phyloP scores from a whole-genome alignment of 148 eudicot species.

The Rhododendron williamsianum region DNA sequence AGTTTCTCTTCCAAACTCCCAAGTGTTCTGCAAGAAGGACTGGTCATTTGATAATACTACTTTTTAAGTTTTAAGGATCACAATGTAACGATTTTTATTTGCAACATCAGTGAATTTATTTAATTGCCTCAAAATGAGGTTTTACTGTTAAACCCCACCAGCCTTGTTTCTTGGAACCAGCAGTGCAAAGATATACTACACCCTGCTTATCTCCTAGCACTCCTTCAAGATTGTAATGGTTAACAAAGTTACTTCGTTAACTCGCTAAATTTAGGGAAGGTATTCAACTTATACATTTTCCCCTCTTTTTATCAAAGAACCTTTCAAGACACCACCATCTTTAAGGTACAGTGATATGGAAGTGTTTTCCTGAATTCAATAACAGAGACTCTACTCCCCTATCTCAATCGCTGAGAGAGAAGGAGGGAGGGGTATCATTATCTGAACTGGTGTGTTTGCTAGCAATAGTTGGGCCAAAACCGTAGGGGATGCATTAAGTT shows the following conservation, averaged over 20 bases:
- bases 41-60: background rate
- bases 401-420: background rate
- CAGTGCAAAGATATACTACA: background rate
- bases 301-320: background rate
- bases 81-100: background rate
- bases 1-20: background rate
- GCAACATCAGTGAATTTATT: background rate
- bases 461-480: background rate
- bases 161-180: constrained; percentile 1
- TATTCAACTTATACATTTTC: background rate
- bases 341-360: background rate
- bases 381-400: background rate
- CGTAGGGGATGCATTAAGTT: background rate
- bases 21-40: background rate
- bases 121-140: background rate
- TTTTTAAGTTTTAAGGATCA: background rate
- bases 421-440: background rate
- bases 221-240: background rate
- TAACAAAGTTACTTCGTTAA: background rate
- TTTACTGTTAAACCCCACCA: background rate
- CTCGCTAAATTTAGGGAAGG: background rate
- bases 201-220: background rate
- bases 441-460: background rate
- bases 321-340: background rate
- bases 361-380: background rate